Percentiles rank a stretch among this genome's conserved stretches.
phyloP scores from a whole-genome alignment of 169 alveolate genomes.

The Eimeria maxima region DNA sequence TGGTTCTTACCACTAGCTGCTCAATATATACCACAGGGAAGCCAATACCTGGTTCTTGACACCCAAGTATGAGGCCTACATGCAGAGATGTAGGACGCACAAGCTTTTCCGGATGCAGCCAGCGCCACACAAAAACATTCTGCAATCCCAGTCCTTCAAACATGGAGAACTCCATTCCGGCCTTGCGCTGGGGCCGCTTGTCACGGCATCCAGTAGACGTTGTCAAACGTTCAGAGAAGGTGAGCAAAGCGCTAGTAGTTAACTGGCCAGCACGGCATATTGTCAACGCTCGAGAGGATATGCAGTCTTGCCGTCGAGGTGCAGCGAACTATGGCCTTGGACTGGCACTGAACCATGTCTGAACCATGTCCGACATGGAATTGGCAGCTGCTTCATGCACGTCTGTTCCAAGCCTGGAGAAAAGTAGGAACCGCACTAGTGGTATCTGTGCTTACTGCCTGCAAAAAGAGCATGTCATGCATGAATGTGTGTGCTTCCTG shows the following conservation, averaged over 20 bases:
- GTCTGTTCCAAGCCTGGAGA: not conserved
- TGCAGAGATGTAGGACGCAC: not conserved
- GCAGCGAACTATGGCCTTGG: not conserved
- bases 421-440: not conserved
- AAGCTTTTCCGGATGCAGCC: conserved; percentile 3
- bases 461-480: not conserved
- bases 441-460: not conserved
- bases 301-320: not conserved
- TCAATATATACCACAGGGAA: not conserved
- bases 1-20: not conserved
- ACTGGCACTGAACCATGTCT: not conserved
- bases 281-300: no score
- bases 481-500: not conserved
- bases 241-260: not conserved
- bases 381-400: not conserved
- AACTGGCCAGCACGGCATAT: not conserved
- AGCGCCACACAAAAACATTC: not conserved
- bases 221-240: not conserved
- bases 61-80: not conserved
- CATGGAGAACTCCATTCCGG: not conserved
- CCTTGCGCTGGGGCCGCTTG: not conserved
- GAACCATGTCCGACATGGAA: not conserved
- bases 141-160: not conserved
- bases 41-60: not conserved
- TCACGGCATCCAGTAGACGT: not conserved